Evolutionary conservation across 1,284 basidiomycete species (phyloP), one percentile per base, ranked within the genome.

Genomic region (Apiotrichum sp.): DNA sequence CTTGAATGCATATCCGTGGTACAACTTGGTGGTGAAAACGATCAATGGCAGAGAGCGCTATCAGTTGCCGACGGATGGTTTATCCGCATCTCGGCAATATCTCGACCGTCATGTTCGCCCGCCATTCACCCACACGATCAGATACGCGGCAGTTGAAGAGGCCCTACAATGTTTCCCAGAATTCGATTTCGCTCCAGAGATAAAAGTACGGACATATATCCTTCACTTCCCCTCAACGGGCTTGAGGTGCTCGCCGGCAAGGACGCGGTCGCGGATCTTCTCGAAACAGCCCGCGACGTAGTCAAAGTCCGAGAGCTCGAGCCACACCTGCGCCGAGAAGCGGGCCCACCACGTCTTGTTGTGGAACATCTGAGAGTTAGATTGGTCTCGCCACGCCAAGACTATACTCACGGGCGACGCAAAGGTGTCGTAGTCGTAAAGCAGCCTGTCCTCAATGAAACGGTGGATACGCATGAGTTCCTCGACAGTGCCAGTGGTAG

Each of bases 241-340:
- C 52, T 34, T 41, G 48, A 34, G 16, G 13, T 46, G 51, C 49
- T 61, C 56, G 13, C 59, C 59, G 13, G 35, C 36, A 22, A 16
- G 9, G 47, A 73, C 47, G 2, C 58, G 63, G 40, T 62, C 64
- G 47, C 67, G 67, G 11, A 73, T 59, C 32, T 65, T 59, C 47
- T 66, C 62, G 29, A 73, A 51, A 6, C 68, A 67, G 8, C 63
- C 52, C 0, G 60, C 75, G 10, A 71, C 61, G 16, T 64, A 53
- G 39, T 69, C 66, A 55, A 77, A 78, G 61, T 78, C 77, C 40
- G 55, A 55, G 29, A 77, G 50, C 60, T 76, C 86, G 53, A 82
- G 84, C 80, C 81, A 90, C 1, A 89, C 80, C 69, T 89, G 88
- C 8, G 80, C 82, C 57, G 84, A 85, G 67, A 82, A 83, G 42